A percentile compares a stretch with the other conserved stretches of the same genome.
These are phyloP conservation scores for Candida orba DNA, from an alignment of 805 yeast genomes.

Conservation along the genomic window DNA sequence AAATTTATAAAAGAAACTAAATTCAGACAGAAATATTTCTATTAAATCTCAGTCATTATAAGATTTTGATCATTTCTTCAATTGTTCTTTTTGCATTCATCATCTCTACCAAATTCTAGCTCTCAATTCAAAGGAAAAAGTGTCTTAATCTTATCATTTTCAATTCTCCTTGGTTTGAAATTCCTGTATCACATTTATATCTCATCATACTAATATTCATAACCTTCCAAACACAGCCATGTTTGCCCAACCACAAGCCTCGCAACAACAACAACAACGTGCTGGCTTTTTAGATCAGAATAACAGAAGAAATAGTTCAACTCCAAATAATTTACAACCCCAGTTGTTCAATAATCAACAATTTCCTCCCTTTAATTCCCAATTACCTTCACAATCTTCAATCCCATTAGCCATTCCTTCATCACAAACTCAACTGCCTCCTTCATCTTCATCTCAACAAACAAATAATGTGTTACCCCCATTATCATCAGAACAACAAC, in stretches of 20 bases:
- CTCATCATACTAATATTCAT: too few relatives aligned
- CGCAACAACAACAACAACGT: conserved; percentile 12
- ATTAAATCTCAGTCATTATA: too few relatives aligned
- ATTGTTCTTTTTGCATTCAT: too few relatives aligned
- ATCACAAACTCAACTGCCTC: conserved; percentile 1
- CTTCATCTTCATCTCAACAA: conserved; percentile 3
- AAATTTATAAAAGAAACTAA: too few relatives aligned
- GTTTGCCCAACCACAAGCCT: background rate
- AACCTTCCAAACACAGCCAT: background rate
- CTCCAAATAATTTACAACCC: background rate
- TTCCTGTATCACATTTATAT: background rate
- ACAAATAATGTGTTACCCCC: conserved; percentile 6
- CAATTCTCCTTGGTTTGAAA: background rate
- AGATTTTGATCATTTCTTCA: too few relatives aligned
- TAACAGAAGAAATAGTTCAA: conserved; percentile 2
- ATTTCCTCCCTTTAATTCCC: background rate
- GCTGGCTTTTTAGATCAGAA: conserved; percentile 12
- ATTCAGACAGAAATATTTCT: too few relatives aligned
- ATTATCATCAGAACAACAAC: conserved; percentile 5
- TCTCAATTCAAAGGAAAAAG: too few relatives aligned
- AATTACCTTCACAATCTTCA: too few relatives aligned
- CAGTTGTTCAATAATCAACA: background rate
- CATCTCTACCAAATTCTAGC: too few relatives aligned
- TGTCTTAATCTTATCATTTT: too few relatives aligned
- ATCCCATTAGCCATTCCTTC: conserved; percentile 1